Base-by-base conservation (phyloP, 768 basidiomycete species). In the Boletus reticulatus region DNA sequence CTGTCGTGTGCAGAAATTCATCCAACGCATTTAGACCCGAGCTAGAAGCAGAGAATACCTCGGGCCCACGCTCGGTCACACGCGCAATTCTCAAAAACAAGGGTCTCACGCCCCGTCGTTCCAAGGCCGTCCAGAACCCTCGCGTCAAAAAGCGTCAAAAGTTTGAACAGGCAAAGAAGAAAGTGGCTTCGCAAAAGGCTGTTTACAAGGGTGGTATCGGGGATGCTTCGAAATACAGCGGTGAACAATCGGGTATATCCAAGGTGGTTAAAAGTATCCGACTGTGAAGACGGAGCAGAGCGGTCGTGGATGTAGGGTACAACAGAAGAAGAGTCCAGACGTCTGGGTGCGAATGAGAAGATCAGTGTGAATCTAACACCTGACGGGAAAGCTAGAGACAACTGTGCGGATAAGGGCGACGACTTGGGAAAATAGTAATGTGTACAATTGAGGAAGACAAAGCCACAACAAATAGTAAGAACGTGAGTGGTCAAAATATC, bases 111-210 rank as follows among this genome's bases (percentile, higher is more conserved):
- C 95, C 96, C 6, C 85, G 80, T 58, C 84, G 97, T 53, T 77
- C 89, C 42, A 98, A 98, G 75, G 80, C 81, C 52, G 92, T 93
- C 37, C 92, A 95, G 61, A 99, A 99, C 75, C 95, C 96, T 41
- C 85, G 97, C 57, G 94, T 98, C 73, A 98, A 98, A 84, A 99
- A 99, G 72, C 84, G 93, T 34, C 81, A 88, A 73, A 88, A 81
- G 67, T 98, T 88, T 78, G 95, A 95, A 67, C 89, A 97, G 75
- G 96, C 95, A 60, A 92, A 96, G 79, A 94, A 90, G 76, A 93
- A 88, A 74, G 76, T 98, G 14, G 75, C 87, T 29, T 94, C 90
- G 22, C 93, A 94, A 72, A 89, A 92, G 72, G 85, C 94, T 17
- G 80, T 94, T n/a, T 98, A 85, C 83, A 95, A 89, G 70, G 93